Conservation (phyloP, 805 yeast species). For the Hanseniaspora nectarophila region DNA sequence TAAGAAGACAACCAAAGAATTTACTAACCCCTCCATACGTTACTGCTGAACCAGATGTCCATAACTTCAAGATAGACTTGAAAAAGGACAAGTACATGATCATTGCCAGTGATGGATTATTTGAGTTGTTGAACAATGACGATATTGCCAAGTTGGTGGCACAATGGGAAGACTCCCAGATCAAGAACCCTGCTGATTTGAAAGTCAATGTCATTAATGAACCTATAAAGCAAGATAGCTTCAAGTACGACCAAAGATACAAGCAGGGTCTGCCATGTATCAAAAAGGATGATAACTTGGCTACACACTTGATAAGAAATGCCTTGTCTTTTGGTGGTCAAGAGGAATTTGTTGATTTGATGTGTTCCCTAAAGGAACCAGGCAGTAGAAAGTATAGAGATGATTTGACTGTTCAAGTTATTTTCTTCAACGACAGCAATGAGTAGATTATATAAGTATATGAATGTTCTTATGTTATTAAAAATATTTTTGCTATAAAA, state of each 20-base stretch:
- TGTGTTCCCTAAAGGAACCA: constrained; percentile 84
- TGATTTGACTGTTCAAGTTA: constrained; percentile 90
- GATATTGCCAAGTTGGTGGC: constrained; percentile 87
- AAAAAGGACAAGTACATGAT: constrained; percentile 73
- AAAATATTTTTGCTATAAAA: too few relatives aligned
- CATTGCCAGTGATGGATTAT: constrained; percentile 87
- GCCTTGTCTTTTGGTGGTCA: constrained; percentile 84
- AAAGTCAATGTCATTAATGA: constrained; percentile 38
- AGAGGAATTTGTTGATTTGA: constrained; percentile 74
- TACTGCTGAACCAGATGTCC: constrained; percentile 88
- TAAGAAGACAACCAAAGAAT: constrained; percentile 60
- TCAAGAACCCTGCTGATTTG: constrained; percentile 45
- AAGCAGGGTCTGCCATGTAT: constrained; percentile 31
- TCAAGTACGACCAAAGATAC: constrained; percentile 39
- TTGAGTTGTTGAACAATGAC: constrained; percentile 81
- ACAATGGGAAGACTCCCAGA: constrained; percentile 44
- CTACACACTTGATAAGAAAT: constrained; percentile 87
- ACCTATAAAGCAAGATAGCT: constrained; percentile 55
- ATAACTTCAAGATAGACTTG: constrained; percentile 65
- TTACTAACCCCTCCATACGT: constrained; percentile 90
- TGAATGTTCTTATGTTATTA: neutral
- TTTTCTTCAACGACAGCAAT: constrained; percentile 62
- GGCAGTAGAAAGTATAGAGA: constrained; percentile 85
- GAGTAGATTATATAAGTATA: neutral
- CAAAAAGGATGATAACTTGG: constrained; percentile 67